Percentiles rank a stretch among this genome's conserved stretches.
Evolutionary conservation across 805 yeast species (phyloP).

Genomic region (Metschnikowia proteae): DNA sequence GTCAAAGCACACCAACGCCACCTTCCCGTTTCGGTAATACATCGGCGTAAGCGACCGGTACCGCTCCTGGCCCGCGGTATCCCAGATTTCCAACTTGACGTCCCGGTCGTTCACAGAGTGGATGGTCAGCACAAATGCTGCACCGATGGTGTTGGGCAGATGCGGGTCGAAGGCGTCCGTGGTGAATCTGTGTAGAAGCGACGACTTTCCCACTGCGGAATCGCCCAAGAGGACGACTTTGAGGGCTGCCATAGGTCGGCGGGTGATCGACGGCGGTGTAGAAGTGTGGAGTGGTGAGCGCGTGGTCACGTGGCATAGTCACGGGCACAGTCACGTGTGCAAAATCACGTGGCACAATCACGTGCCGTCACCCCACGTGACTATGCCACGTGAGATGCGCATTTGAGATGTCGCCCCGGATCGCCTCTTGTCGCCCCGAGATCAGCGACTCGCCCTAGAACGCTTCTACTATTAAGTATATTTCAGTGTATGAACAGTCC

Average conservation of each 20-base stretch:
- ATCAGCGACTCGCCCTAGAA: too few relatives aligned
- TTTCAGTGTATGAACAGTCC: too few relatives aligned
- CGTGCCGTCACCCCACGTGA: too few relatives aligned
- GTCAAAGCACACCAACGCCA: slow-evolving; percentile 86
- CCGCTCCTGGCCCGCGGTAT: slow-evolving; percentile 87
- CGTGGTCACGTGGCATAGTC: too few relatives aligned
- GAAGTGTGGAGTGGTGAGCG: too few relatives aligned
- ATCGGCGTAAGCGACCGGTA: slow-evolving; percentile 43
- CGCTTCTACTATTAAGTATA: too few relatives aligned
- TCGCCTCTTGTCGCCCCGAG: too few relatives aligned
- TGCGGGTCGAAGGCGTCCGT: slow-evolving; percentile 67
- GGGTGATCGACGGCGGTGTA: too few relatives aligned
- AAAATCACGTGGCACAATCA: too few relatives aligned
- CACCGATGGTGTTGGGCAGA: slow-evolving; percentile 95
- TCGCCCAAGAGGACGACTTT: slow-evolving; percentile 48
- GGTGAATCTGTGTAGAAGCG: slow-evolving; percentile 79
- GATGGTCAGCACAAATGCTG: slow-evolving; percentile 87
- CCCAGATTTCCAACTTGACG: slow-evolving; percentile 76
- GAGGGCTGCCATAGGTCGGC: slow-evolving; percentile 1
- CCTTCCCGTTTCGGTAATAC: slow-evolving; percentile 42
- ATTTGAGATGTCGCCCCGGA: too few relatives aligned
- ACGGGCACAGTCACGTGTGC: too few relatives aligned
- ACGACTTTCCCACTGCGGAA: slow-evolving; percentile 61
- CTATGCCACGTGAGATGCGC: too few relatives aligned
- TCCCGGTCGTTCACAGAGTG: slow-evolving; percentile 34